Evolutionary conservation across 129 eudicot genomes (phyloP), one percentile per base, ranked within the genome.

Genomic region (Ambrosia artemisiifolia): DNA sequence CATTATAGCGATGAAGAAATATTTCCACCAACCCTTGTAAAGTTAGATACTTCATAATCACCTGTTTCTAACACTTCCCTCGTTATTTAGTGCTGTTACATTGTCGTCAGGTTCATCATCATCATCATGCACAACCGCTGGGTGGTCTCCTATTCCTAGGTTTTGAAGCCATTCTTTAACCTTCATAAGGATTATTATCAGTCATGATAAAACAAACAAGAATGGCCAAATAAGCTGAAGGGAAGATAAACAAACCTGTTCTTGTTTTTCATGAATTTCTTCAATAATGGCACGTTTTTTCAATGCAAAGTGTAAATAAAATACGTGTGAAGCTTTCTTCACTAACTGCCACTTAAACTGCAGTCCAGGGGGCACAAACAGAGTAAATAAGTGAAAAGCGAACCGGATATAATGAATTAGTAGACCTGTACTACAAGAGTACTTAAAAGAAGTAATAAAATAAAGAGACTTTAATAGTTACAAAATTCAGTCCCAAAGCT

Each of bases 221-320:
- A 59, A 57, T 40, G 7, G 50, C 46, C 42, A 48, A 4, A 43
- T 28, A 46, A 63, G 55, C 11, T 50, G 73, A 57, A 5, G 2
- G n/a, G 28, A 78, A 55, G 33, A 50, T 57, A 60, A 54, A 62
- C 55, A 49, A 54, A 93, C 99, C 94, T 94, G 99, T 75, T 88
- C 99, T 78, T 94, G 99, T 78, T 94, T 94, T 81, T 94, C 99
- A 49, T 94, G 91, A 65, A 94, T 90, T 83, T 94, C 99, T 82
- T 94, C 97, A 63, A 94, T 80, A 81, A 94, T 67, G 51, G 90
- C 89, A 11, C 99, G 96, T 67, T 83, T 90, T 81, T 94, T 94
- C 81, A 94, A 74, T 66, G 99, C 89, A 73, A 94, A 94, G 75
- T 94, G 97, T 72, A 94, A 73, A 77, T 81, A 88, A 67, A 94